A percentile compares a stretch with the other conserved stretches of the same genome.
Evolutionary conservation across 805 yeast genomes (phyloP).

Genomic region (Wickerhamomyces tratensis): DNA sequence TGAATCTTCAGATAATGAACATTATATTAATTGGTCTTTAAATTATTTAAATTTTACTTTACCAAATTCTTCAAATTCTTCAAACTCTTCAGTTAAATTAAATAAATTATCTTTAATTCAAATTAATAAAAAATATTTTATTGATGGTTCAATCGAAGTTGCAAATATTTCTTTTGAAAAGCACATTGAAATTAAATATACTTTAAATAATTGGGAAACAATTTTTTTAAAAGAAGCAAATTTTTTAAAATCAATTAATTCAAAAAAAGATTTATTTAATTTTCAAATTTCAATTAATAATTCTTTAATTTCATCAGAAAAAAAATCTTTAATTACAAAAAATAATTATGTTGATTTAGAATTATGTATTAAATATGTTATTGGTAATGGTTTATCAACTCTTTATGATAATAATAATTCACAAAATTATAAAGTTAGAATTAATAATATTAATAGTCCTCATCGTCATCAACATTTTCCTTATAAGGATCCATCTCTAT

Average conservation of each 20-base stretch:
- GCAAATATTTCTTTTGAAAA: constrained; percentile 29
- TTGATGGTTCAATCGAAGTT: constrained; percentile 31
- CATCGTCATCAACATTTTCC: too few relatives aligned
- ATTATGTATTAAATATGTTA: constrained; percentile 30
- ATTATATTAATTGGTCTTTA: constrained; percentile 8
- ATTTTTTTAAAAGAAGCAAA: constrained; percentile 28
- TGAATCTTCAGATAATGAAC: background rate
- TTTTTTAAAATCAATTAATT: constrained; percentile 13
- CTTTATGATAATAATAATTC: constrained; percentile 33
- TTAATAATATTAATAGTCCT: background rate
- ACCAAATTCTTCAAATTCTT: background rate
- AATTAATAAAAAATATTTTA: constrained; percentile 11
- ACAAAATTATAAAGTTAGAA: constrained; percentile 27
- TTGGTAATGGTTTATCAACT: constrained; percentile 13
- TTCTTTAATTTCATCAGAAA: constrained; percentile 4
- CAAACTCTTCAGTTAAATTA: constrained; percentile 16
- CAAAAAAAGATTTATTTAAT: constrained; percentile 32
- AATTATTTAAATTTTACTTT: constrained; percentile 6
- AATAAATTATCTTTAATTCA: constrained; percentile 29
- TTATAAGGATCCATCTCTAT: background rate
- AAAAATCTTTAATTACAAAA: background rate
- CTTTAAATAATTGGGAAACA: constrained; percentile 41
- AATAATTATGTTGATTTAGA: constrained; percentile 15
- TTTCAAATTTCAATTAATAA: constrained; percentile 36
- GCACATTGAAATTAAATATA: constrained; percentile 33